Conservation (phyloP, 2,329 filamentous ascomycete genomes). For the Fusarium torulosum region DNA sequence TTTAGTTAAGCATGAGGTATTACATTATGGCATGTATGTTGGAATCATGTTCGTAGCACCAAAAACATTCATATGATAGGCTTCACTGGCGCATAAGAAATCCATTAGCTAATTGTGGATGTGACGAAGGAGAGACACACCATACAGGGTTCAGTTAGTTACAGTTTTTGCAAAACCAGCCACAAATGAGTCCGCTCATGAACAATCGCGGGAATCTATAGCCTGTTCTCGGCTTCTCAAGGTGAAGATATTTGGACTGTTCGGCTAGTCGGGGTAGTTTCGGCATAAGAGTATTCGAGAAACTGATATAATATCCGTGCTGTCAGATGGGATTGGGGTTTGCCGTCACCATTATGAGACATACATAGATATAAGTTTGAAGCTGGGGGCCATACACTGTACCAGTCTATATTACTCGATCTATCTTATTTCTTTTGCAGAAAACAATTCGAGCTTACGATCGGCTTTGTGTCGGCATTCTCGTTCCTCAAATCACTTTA, state of each 20-base stretch:
- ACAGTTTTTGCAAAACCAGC: no score
- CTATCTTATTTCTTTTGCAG: background rate
- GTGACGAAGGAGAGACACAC: no score
- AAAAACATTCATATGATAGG: no score
- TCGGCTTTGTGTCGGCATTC: slow-evolving; percentile 38
- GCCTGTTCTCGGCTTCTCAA: slow-evolving; percentile 35
- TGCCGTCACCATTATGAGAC: background rate
- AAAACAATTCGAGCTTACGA: background rate
- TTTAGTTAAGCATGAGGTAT: no score
- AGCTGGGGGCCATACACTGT: background rate
- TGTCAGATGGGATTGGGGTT: background rate
- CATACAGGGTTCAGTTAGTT: no score
- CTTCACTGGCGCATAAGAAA: no score
- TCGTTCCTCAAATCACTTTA: slow-evolving; percentile 18
- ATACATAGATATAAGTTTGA: background rate
- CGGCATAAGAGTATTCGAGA: slow-evolving; percentile 41
- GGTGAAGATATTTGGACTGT: slow-evolving; percentile 1
- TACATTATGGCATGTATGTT: no score
- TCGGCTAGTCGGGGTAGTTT: slow-evolving; percentile 43
- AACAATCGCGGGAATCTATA: slow-evolving; percentile 2
- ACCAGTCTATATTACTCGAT: background rate
- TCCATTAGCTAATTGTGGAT: no score
- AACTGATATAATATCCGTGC: background rate
- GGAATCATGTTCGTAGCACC: no score
- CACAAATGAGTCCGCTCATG: background rate